Evolutionary conservation across 2,329 filamentous ascomycete species (phyloP).

Genomic region (Calonectria honghensis): DNA sequence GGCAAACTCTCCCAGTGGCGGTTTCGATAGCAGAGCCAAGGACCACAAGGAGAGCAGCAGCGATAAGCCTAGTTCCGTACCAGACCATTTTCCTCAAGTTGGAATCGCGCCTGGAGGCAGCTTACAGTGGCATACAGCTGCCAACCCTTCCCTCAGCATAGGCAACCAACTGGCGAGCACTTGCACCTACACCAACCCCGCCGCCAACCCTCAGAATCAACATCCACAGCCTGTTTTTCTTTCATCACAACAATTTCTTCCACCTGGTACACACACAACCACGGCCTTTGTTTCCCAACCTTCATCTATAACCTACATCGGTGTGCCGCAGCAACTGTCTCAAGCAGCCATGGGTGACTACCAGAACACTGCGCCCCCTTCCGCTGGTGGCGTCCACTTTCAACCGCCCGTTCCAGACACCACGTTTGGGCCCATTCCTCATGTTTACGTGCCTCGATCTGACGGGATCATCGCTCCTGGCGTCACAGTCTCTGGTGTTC

Average conservation of each 20-base stretch:
- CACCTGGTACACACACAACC: slow-evolving; percentile 16
- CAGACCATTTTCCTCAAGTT: slow-evolving; percentile 56
- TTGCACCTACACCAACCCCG: slow-evolving; percentile 39
- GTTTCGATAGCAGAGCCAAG: slow-evolving; percentile 47
- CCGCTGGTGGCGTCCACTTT: slow-evolving; percentile 69
- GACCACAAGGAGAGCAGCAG: slow-evolving; percentile 37
- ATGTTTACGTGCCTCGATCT: slow-evolving; percentile 74
- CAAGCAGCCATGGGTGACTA: slow-evolving; percentile 63
- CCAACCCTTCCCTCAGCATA: slow-evolving; percentile 59
- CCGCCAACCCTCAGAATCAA: slow-evolving; percentile 40
- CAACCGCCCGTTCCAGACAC: slow-evolving; percentile 77
- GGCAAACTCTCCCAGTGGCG: slow-evolving; percentile 52
- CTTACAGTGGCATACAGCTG: slow-evolving; percentile 60
- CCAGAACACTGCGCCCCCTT: slow-evolving; percentile 62
- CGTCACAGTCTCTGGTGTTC: slow-evolving; percentile 58
- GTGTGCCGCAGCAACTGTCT: slow-evolving; percentile 48
- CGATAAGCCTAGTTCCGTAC: slow-evolving; percentile 37
- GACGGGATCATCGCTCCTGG: slow-evolving; percentile 61
- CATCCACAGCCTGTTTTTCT: slow-evolving; percentile 28
- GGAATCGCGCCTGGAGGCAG: slow-evolving; percentile 50
- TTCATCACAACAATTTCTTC: slow-evolving; percentile 30
- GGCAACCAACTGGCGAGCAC: slow-evolving; percentile 51
- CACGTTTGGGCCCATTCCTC: slow-evolving; percentile 72
- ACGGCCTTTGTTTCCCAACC: slow-evolving; percentile 32
- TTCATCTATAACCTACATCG: slow-evolving; percentile 55